Base-by-base conservation (phyloP, 2,329 filamentous ascomycete species). In the Arachnomyces sp. region DNA sequence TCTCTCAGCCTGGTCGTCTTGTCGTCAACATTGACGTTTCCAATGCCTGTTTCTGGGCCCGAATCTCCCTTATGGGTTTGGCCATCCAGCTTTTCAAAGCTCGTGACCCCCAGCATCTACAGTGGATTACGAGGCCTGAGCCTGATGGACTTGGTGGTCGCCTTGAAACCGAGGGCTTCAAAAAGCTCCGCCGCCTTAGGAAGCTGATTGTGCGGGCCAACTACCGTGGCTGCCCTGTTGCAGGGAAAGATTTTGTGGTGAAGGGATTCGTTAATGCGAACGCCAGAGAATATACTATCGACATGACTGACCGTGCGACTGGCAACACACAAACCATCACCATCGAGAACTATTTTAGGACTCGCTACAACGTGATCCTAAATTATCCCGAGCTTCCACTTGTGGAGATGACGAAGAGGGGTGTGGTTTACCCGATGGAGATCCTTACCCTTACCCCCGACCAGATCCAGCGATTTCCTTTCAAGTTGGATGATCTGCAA, bases 11-110 rank as follows among this genome's bases (percentile, higher is more conserved):
- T 25, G 73, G 76, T 17, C 77, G 77, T 7, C 71, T 96, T 4
- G 78, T 84, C 0, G 68, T 98, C 57, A 96, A 95, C 51, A 79
- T 94, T 8, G 90, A 98, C 54, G 83, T 94, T 20, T 82, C 89
- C 42, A 94, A 96, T 56, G 84, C 86, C 0, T 84, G 84, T 9
- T 98, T 98, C 66, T 96, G 85, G 82, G 72, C 68, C 28, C 59
- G 58, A 8, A 60, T 49, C n/a, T 53, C 55, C 7, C 49, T 68
- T 11, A 49, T 61, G 16, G 55, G 56, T 12, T 53, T 59, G 7
- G 59, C 64, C 13, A 52, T 61, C 39, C 55, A 56, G 7, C 47
- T 64, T 8, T 49, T 60, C 3, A 53, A 57, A 12, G 45, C 51
- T 17, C 49, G 52, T 30, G 59, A 65, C 38, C 44, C 56, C 31